Conservation (phyloP, 345 rosid species). For the Hibiscus trionum region DNA sequence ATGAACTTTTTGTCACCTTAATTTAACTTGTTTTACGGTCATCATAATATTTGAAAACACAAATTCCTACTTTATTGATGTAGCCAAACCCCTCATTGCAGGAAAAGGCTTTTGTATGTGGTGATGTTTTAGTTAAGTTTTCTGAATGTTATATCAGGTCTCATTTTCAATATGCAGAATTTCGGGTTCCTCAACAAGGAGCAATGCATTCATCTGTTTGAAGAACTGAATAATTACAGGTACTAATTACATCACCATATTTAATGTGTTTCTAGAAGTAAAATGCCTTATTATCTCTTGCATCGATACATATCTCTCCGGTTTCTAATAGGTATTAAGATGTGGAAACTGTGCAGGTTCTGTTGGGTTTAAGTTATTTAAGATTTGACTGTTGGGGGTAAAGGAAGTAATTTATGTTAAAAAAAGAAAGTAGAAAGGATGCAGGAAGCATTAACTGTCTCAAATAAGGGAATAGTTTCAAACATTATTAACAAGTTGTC, state of each 20-base stretch:
- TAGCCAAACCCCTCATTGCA: background rate
- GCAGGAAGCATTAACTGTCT: background rate
- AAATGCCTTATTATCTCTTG: background rate
- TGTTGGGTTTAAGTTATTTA: background rate
- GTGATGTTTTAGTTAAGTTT: background rate
- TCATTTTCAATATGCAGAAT: slow-evolving; percentile 34
- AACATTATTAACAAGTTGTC: background rate
- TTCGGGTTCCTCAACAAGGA: slow-evolving; percentile 54
- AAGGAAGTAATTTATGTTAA: background rate
- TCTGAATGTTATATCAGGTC: slow-evolving; percentile 6
- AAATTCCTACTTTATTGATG: background rate
- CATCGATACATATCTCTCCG: background rate
- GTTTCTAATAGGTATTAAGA: background rate
- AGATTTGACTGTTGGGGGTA: background rate
- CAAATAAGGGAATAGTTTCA: background rate
- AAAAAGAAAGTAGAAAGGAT: background rate
- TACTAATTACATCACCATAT: slow-evolving; percentile 18
- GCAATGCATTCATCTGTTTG: slow-evolving; percentile 72
- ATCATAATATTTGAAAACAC: background rate
- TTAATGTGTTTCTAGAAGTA: background rate
- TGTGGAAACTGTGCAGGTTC: background rate
- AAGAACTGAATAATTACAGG: slow-evolving; percentile 85
- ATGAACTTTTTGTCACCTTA: background rate
- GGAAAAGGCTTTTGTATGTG: background rate
- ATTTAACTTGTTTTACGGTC: background rate